Conservation (phyloP, 2,329 filamentous ascomycete genomes). For the Fusarium buxicola region DNA sequence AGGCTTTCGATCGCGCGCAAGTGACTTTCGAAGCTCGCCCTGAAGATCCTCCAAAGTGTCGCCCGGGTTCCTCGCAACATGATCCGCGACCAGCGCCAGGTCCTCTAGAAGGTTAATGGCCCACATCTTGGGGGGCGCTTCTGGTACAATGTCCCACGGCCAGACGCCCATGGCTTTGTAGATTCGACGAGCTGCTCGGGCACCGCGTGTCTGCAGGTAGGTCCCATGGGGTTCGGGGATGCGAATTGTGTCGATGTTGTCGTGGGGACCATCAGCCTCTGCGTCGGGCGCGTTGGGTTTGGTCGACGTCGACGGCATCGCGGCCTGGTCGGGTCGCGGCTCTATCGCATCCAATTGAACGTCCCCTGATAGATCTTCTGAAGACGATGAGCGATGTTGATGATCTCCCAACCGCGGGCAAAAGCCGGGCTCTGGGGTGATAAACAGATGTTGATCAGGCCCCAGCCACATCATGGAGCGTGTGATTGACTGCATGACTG, state of each 20-base stretch:
- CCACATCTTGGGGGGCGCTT: conserved; percentile 47
- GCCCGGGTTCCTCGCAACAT: conserved; percentile 43
- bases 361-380: background rate
- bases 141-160: conserved; percentile 47
- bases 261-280: conserved; percentile 37
- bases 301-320: conserved; percentile 43
- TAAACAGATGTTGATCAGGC: conserved; percentile 30
- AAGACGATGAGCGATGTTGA: background rate
- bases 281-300: conserved; percentile 39
- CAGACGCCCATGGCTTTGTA: conserved; percentile 45
- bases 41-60: conserved; percentile 45
- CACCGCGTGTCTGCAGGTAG: conserved; percentile 43
- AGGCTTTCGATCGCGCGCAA: conserved; percentile 45
- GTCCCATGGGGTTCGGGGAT: conserved; percentile 45
- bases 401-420: conserved; percentile 38
- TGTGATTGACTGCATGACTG: conserved; percentile 16
- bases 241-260: conserved; percentile 41
- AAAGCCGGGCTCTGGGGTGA: conserved; percentile 37
- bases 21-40: conserved; percentile 42
- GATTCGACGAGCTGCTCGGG: conserved; percentile 44
- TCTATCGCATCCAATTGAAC: conserved; percentile 30
- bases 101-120: conserved; percentile 47
- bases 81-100: conserved; percentile 44
- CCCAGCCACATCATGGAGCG: conserved; percentile 47
- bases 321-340: conserved; percentile 16